These are phyloP conservation scores for Cymbidium sinense DNA, from an alignment of 106 monocot genomes.

Conservation along the genomic window DNA sequence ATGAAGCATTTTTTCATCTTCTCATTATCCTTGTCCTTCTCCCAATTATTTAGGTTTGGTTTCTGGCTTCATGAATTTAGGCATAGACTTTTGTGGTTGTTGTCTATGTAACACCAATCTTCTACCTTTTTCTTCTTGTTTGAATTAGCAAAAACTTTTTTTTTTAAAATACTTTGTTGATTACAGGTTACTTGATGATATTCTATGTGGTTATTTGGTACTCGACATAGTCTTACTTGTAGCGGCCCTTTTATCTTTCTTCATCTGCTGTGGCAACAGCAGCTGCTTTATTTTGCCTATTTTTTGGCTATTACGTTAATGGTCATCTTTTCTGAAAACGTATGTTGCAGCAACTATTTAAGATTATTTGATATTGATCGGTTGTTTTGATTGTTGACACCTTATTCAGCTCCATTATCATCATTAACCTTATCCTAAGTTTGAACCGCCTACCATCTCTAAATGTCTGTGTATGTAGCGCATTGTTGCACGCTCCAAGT, in stretches of 20 bases:
- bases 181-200: neutral
- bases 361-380: neutral
- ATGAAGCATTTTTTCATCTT: conserved; percentile 2
- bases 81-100: neutral
- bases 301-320: neutral
- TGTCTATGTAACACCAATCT: neutral
- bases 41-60: neutral
- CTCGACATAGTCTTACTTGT: neutral
- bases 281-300: neutral
- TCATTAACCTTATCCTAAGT: neutral
- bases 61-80: neutral
- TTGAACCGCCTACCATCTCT: neutral
- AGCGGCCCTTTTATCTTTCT: neutral
- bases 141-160: neutral
- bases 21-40: neutral
- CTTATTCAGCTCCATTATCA: neutral
- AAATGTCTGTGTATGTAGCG: neutral
- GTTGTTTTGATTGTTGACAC: neutral
- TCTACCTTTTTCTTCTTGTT: neutral
- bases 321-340: neutral
- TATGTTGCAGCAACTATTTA: neutral
- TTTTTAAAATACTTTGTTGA: neutral
- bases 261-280: neutral
- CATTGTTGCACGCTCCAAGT: neutral
- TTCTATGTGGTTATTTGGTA: neutral